Evolutionary conservation across 768 basidiomycete genomes (phyloP), one percentile per base, ranked within the genome.

Genomic region (Lentinula sp.): DNA sequence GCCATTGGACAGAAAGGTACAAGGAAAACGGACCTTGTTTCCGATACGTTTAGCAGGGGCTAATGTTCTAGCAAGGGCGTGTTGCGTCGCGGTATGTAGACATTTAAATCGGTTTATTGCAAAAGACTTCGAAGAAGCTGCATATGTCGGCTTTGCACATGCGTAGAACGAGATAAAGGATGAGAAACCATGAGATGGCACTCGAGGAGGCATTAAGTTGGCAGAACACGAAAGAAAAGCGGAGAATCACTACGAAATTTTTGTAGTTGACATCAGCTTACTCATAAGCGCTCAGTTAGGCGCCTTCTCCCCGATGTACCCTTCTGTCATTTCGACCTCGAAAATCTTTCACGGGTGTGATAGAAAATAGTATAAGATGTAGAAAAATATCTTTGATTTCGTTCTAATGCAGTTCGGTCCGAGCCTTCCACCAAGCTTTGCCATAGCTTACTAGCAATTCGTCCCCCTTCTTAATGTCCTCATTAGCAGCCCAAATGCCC

Each of bases 401-500:
- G 16, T n/a, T 6, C 42, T 7, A 18, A 16, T 43, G 16, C 15
- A 43, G 20, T 41, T 39, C 54, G 13, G 42, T 41, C 35, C 54
- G 54, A 59, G 79, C 78, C 12, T 70, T 75, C 93, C 93, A 95
- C 88, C 90, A 93, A 16, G 81, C 79, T 68, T 93, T 93, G 20
- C 95, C 95, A 69, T 96, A 96, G 12, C 88, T 91, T 20, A 95
- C 90, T 33, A 94, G 69, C 36, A 98, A 82, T 73, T 96, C 94
- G 12, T 93, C 85, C 6, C 91, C 90, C 72, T 90, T 93, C 64
- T 76, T 81, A 50, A 95, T 85, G 6, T 74, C 77, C 53, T 80
- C 77, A 57, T 73, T 74, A 52, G 74, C 76, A 61, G 84, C 88
- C 85, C 88, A 89, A 36, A 98, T 79, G 62, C 86, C 80, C 82